A percentile compares a stretch with the other conserved stretches of the same genome.
These are phyloP conservation scores for Cryphonectria naterciae DNA, from an alignment of 2,329 filamentous ascomycete species.

Conservation along the genomic window DNA sequence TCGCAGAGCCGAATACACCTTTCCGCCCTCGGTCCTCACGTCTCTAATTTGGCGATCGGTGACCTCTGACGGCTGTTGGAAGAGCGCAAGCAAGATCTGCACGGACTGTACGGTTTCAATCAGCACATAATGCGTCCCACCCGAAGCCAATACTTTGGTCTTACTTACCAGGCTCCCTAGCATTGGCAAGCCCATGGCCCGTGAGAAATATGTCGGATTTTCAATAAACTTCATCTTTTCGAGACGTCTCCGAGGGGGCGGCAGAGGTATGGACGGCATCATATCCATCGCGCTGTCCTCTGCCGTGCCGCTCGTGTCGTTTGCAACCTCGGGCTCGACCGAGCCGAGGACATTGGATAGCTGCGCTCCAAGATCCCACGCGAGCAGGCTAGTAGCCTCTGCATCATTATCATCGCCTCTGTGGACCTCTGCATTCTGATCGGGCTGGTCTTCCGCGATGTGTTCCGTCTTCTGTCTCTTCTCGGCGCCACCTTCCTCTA, in stretches of 20 bases:
- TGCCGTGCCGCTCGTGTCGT: conserved; percentile 15
- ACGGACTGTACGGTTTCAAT: conserved; percentile 36
- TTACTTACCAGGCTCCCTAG: conserved; percentile 39
- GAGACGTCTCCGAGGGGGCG: conserved; percentile 31
- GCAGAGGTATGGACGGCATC: conserved; percentile 16
- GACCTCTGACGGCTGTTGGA: conserved; percentile 39
- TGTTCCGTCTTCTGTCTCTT: conserved; percentile 29
- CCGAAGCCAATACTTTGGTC: background rate
- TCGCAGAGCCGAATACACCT: conserved; percentile 40
- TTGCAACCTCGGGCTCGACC: conserved; percentile 15
- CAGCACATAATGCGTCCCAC: conserved; percentile 4
- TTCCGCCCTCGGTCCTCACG: conserved; percentile 39
- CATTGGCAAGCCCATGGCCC: conserved; percentile 42
- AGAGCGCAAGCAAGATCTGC: conserved; percentile 43
- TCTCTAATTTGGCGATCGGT: conserved; percentile 38
- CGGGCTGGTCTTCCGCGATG: conserved; percentile 6
- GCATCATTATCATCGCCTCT: conserved; percentile 36
- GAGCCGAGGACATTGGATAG: conserved; percentile 23
- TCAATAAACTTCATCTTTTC: conserved; percentile 42
- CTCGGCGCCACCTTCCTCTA: conserved; percentile 16
- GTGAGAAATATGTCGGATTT: conserved; percentile 40
- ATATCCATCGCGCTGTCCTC: conserved; percentile 22
- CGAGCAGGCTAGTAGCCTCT: conserved; percentile 20
- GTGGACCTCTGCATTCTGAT: background rate
- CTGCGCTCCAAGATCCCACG: conserved; percentile 27